Conservation (phyloP, 2,329 filamentous ascomycete species). For the Trichoderma citrinoviride region DNA sequence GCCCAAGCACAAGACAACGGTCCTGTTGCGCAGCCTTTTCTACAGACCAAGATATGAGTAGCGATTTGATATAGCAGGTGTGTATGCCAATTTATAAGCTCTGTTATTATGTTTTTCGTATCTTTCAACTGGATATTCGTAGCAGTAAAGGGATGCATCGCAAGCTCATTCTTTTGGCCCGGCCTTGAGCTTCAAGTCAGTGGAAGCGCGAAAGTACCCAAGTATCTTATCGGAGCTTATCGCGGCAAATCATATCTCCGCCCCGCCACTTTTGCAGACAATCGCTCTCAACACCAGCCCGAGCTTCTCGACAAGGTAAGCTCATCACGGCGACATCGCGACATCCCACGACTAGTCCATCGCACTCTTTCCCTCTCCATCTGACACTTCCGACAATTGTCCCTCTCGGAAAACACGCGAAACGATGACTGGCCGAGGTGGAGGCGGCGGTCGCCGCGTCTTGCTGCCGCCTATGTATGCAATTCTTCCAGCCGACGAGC, state of each 20-base stretch:
- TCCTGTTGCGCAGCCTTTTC: too few relatives aligned
- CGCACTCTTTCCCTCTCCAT: not conserved
- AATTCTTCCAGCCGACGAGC: constrained; percentile 8
- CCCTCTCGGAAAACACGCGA: not conserved
- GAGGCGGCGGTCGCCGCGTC: constrained; percentile 59
- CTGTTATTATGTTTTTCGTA: too few relatives aligned
- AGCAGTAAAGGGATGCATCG: too few relatives aligned
- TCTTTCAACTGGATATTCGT: too few relatives aligned
- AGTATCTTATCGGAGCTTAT: not conserved
- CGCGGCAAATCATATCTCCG: constrained; percentile 7
- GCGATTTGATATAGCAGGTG: too few relatives aligned
- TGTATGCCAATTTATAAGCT: too few relatives aligned
- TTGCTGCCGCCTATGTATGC: constrained; percentile 56
- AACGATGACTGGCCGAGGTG: constrained; percentile 58
- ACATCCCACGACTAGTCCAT: not conserved
- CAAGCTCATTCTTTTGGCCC: too few relatives aligned
- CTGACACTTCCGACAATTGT: not conserved
- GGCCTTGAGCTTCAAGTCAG: too few relatives aligned
- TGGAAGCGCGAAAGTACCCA: not conserved
- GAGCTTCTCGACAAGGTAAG: not conserved
- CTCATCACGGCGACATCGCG: constrained; percentile 1
- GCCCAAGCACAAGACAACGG: too few relatives aligned
- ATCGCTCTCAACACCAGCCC: constrained; percentile 6
- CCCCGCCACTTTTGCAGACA: constrained; percentile 7
- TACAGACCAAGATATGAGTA: too few relatives aligned